These are phyloP conservation scores for Neoarthrinium moseri DNA, from an alignment of 2,329 filamentous ascomycete genomes.

Conservation along the genomic window DNA sequence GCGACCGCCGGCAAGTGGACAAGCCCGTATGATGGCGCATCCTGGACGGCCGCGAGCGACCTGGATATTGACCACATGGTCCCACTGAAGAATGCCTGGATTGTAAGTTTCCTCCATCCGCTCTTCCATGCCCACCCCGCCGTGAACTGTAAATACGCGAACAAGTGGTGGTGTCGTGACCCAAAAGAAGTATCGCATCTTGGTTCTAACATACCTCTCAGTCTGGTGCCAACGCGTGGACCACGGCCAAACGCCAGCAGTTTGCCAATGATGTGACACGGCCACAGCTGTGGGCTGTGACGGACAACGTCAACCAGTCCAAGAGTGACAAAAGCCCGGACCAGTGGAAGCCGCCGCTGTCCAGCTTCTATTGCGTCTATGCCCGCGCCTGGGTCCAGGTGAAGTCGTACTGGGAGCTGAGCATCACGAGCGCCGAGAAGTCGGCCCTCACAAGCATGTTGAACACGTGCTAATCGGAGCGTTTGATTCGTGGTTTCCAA, in stretches of 20 bases:
- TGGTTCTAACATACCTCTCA: conserved; percentile 28
- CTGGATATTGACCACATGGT: conserved; percentile 85
- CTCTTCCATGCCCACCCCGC: neutral
- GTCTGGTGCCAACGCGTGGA: conserved; percentile 73
- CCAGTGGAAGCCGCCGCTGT: conserved; percentile 70
- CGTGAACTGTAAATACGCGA: conserved; percentile 5
- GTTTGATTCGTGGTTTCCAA: neutral
- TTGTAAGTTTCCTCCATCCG: conserved; percentile 41
- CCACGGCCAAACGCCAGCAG: conserved; percentile 59
- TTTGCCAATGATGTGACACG: conserved; percentile 78
- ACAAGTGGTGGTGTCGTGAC: too few species aligned
- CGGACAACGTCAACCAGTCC: conserved; percentile 69
- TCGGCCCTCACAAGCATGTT: conserved; percentile 64
- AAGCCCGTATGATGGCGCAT: conserved; percentile 71
- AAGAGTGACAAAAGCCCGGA: conserved; percentile 78
- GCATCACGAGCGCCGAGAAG: conserved; percentile 72
- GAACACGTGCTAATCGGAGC: conserved; percentile 53
- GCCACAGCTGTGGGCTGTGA: conserved; percentile 78
- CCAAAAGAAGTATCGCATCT: too few species aligned
- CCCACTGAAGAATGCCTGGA: conserved; percentile 78
- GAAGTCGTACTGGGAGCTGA: conserved; percentile 70
- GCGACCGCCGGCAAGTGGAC: conserved; percentile 67
- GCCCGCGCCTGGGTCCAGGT: conserved; percentile 75
- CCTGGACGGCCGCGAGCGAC: conserved; percentile 66
- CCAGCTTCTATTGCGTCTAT: conserved; percentile 75